Conservation (phyloP, 768 basidiomycete species). For the Boletus barrowsii region DNA sequence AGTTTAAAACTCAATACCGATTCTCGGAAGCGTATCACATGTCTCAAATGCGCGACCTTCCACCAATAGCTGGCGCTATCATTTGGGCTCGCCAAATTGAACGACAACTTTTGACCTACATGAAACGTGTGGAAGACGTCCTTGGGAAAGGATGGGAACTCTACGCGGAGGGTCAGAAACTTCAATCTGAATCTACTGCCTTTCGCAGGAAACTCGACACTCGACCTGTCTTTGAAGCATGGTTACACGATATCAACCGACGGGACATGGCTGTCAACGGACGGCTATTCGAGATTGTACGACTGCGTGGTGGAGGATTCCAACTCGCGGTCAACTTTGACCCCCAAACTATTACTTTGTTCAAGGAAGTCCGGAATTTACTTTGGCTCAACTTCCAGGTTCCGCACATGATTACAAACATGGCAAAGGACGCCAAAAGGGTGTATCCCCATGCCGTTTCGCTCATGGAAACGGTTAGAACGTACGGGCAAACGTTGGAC, state of each 20-base stretch:
- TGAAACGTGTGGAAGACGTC: conserved; percentile 99
- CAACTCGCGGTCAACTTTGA: conserved; percentile 97
- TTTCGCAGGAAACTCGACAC: conserved; percentile 98
- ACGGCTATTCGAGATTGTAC: conserved; percentile 87
- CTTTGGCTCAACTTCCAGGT: conserved; percentile 96
- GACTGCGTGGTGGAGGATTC: conserved; percentile 67
- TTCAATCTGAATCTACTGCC: conserved; percentile 85
- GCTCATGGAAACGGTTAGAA: conserved; percentile 98
- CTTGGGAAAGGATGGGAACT: conserved; percentile 98
- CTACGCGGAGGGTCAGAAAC: conserved; percentile 98
- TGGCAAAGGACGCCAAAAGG: conserved; percentile 98
- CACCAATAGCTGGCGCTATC: conserved; percentile 97
- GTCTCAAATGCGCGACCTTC: conserved; percentile 97
- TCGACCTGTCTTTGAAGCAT: conserved; percentile 90
- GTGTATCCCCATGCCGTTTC: conserved; percentile 98
- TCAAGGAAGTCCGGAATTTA: conserved; percentile 96
- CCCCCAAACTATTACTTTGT: conserved; percentile 95
- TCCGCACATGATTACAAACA: conserved; percentile 89
- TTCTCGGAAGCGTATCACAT: conserved; percentile 96
- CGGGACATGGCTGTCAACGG: conserved; percentile 91
- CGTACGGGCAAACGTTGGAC: conserved; percentile 93
- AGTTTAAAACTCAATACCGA: conserved; percentile 97
- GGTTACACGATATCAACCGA: conserved; percentile 92
- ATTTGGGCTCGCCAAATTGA: conserved; percentile 99
- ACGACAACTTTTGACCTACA: conserved; percentile 91